Conservation (phyloP, 2,329 filamentous ascomycete genomes). For the Colletotrichum salicis region DNA sequence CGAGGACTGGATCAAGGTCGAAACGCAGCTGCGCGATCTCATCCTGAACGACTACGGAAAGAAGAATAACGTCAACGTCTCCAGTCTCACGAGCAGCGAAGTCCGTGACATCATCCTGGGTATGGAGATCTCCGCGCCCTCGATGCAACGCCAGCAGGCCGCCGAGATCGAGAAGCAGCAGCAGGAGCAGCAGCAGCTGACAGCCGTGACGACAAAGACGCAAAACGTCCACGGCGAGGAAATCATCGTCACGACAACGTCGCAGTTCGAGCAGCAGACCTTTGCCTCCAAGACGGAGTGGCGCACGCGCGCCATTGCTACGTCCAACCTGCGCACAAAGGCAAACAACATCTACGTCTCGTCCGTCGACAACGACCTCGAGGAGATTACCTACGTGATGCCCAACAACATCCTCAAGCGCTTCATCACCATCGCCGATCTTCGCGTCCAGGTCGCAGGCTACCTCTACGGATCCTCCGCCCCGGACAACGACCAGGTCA, state of each 20-base stretch:
- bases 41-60: constrained; percentile 99
- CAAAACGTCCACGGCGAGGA: constrained; percentile 97
- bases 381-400: constrained; percentile 97
- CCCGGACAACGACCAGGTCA: constrained; percentile 94
- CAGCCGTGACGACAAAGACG: constrained; percentile 97
- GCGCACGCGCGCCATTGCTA: constrained; percentile 96
- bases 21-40: constrained; percentile 92
- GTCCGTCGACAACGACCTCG: constrained; percentile 89
- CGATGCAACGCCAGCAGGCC: constrained; percentile 97
- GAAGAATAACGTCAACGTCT: constrained; percentile 99
- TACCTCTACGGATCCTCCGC: constrained; percentile 95
- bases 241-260: constrained; percentile 97
- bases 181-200: constrained; percentile 94
- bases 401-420: constrained; percentile 98
- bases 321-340: constrained; percentile 91
- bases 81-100: constrained; percentile 94
- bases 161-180: constrained; percentile 99
- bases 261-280: constrained; percentile 95
- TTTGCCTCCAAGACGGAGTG: constrained; percentile 99
- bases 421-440: constrained; percentile 96
- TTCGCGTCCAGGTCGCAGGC: constrained; percentile 94
- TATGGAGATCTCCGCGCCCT: constrained; percentile 99
- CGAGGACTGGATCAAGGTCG: constrained; percentile 99
- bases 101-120: constrained; percentile 97
- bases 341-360: constrained; percentile 99